phyloP scores from a whole-genome alignment of 2,329 filamentous ascomycete species.

The Neophaeococcomyces aloes region DNA sequence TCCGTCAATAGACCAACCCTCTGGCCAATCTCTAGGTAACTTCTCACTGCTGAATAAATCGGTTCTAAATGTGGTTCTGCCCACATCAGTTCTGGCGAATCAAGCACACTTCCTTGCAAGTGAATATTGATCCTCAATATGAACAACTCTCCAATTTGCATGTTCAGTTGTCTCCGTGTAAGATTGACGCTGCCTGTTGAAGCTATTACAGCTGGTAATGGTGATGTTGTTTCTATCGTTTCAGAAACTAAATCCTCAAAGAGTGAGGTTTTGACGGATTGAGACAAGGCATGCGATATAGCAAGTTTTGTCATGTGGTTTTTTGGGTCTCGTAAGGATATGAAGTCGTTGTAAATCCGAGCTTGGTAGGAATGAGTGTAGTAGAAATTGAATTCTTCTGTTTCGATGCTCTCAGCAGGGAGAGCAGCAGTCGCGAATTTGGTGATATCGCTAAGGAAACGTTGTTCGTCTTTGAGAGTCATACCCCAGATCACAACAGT shows the following conservation, averaged over 20 bases:
- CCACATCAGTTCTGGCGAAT: conserved; percentile 97
- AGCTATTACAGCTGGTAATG: conserved; percentile 86
- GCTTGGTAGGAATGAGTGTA: conserved; percentile 97
- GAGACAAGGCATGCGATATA: conserved; percentile 88
- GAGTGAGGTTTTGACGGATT: conserved; percentile 94
- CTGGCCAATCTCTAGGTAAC: conserved; percentile 97
- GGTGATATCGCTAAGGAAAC: conserved; percentile 84
- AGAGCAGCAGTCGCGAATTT: conserved; percentile 92
- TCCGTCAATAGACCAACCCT: conserved; percentile 81
- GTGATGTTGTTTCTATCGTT: conserved; percentile 86
- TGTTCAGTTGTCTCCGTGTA: conserved; percentile 85
- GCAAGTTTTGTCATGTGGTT: conserved; percentile 98
- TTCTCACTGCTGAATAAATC: conserved; percentile 87
- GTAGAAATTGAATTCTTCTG: conserved; percentile 98
- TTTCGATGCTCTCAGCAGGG: conserved; percentile 77
- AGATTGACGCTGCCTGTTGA: conserved; percentile 85
- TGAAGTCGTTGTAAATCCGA: conserved; percentile 98
- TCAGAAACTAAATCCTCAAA: conserved; percentile 93
- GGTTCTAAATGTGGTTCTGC: conserved; percentile 93
- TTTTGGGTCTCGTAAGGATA: conserved; percentile 81
- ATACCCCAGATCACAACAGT: conserved; percentile 99
- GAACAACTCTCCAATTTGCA: conserved; percentile 98
- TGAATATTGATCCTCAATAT: conserved; percentile 97
- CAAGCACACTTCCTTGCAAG: conserved; percentile 88
- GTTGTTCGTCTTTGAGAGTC: conserved; percentile 76